Evolutionary conservation across 192 early-diverging fungal species (phyloP).

Genomic region (Funneliformis mosseae): DNA sequence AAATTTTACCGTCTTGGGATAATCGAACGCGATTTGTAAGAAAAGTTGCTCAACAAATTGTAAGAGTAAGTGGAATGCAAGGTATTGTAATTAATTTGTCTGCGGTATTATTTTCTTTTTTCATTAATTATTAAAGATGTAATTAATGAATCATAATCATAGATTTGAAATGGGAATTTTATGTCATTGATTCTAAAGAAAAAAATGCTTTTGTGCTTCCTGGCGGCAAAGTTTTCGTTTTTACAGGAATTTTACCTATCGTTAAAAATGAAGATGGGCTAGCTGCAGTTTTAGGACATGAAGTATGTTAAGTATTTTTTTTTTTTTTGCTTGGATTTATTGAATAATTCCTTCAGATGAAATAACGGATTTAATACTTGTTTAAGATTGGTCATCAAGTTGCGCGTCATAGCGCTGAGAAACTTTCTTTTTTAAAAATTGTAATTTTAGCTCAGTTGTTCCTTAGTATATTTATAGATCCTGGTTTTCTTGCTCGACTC

Average conservation of each 20-base stretch:
- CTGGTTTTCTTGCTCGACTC: slow-evolving; percentile 60
- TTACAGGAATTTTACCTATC: slow-evolving; percentile 88
- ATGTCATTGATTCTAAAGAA: slow-evolving; percentile 82
- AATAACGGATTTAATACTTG: not conserved
- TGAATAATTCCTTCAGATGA: not conserved
- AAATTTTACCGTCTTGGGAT: slow-evolving; percentile 72
- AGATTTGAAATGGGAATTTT: slow-evolving; percentile 86
- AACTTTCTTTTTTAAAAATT: slow-evolving; percentile 75
- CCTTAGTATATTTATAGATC: slow-evolving; percentile 69
- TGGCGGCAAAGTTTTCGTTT: slow-evolving; percentile 96
- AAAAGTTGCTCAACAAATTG: slow-evolving; percentile 69
- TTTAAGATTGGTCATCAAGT: slow-evolving; percentile 82
- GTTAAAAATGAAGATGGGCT: slow-evolving; percentile 80
- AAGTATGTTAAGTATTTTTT: slow-evolving; percentile 38
- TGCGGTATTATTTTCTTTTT: not conserved
- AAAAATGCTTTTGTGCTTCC: slow-evolving; percentile 95
- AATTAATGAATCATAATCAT: not conserved
- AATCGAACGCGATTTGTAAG: slow-evolving; percentile 66
- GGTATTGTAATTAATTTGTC: slow-evolving; percentile 18
- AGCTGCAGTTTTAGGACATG: slow-evolving; percentile 93
- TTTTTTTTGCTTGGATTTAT: not conserved
- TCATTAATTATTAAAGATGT: not conserved
- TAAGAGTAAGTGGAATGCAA: slow-evolving; percentile 69
- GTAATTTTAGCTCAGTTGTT: slow-evolving; percentile 60
- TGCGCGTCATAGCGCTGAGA: slow-evolving; percentile 90